These are phyloP conservation scores for Smithsoniella earleae DNA, from an alignment of 163 green algal genomes.

Conservation along the genomic window DNA sequence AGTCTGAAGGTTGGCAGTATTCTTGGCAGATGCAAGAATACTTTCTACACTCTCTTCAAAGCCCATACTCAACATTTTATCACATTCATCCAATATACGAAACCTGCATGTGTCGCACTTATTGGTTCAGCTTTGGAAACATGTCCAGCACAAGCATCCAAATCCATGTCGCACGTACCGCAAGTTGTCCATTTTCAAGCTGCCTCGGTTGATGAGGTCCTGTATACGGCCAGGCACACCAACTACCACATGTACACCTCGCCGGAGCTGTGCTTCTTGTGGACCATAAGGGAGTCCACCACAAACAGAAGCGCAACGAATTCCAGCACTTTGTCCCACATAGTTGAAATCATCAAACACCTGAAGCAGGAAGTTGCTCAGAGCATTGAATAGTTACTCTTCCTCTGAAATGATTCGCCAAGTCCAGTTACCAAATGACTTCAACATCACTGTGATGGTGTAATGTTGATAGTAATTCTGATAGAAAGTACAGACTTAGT, in stretches of 20 bases:
- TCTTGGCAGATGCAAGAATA: conserved; percentile 67
- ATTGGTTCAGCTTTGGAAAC: too few relatives aligned
- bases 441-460: too few relatives aligned
- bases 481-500: too few relatives aligned
- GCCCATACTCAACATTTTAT: conserved; percentile 99
- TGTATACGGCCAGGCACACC: conserved; percentile 82
- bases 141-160: background rate
- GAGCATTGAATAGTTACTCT: too few relatives aligned
- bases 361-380: too few relatives aligned
- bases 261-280: conserved; percentile 65
- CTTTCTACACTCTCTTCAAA: conserved; percentile 98
- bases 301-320: conserved; percentile 83
- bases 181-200: conserved; percentile 53
- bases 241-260: conserved; percentile 76
- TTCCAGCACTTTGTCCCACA: conserved; percentile 56
- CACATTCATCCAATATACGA: conserved; percentile 93
- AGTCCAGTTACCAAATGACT: too few relatives aligned
- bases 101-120: conserved; percentile 46
- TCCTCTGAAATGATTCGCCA: too few relatives aligned
- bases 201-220: conserved; percentile 69
- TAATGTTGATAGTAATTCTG: too few relatives aligned
- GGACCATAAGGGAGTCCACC: conserved; percentile 78
- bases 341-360: conserved; percentile 82
- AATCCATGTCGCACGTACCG: background rate
- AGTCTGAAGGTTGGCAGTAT: conserved; percentile 70